These are phyloP conservation scores for Thoreauomyces humboldtii DNA, from an alignment of 192 early-diverging fungal species.

Conservation along the genomic window DNA sequence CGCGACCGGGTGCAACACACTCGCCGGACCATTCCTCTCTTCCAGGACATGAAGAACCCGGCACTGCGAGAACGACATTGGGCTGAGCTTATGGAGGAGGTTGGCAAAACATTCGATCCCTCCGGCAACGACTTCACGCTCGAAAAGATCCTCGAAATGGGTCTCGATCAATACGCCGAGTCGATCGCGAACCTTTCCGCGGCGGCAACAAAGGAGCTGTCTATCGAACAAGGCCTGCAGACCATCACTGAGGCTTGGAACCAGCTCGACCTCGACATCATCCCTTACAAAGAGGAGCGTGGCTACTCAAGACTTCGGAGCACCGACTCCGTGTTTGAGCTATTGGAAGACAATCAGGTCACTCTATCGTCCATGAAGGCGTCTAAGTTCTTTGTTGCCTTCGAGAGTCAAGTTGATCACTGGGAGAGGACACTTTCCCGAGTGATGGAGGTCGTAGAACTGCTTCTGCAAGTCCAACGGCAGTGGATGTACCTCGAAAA, in stretches of 20 bases:
- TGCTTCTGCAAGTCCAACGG: slow-evolving; percentile 51
- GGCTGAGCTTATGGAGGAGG: slow-evolving; percentile 56
- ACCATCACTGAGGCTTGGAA: slow-evolving; percentile 47
- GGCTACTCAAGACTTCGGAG: slow-evolving; percentile 54
- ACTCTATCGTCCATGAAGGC: slow-evolving; percentile 62
- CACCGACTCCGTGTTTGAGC: slow-evolving; percentile 52
- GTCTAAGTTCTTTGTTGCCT: slow-evolving; percentile 54
- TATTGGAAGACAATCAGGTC: slow-evolving; percentile 63
- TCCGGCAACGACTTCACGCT: slow-evolving; percentile 49
- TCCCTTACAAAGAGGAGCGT: slow-evolving; percentile 61
- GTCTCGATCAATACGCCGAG: slow-evolving; percentile 56
- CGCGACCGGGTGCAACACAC: slow-evolving; percentile 54
- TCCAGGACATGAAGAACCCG: slow-evolving; percentile 53
- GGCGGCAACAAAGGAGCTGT: slow-evolving; percentile 55
- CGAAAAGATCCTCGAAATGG: slow-evolving; percentile 54
- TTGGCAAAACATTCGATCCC: slow-evolving; percentile 56
- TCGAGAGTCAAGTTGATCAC: slow-evolving; percentile 54
- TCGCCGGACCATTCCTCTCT: slow-evolving; percentile 49
- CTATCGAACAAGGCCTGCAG: slow-evolving; percentile 55
- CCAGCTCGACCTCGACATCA: slow-evolving; percentile 51
- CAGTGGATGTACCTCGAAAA: slow-evolving; percentile 67
- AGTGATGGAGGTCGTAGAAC: slow-evolving; percentile 54
- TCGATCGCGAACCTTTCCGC: slow-evolving; percentile 45
- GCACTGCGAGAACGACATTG: slow-evolving; percentile 59
- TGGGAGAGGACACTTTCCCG: slow-evolving; percentile 56